Evolutionary conservation across 805 yeast species (phyloP).

Genomic region (Wickerhamomyces chaumierensis): DNA sequence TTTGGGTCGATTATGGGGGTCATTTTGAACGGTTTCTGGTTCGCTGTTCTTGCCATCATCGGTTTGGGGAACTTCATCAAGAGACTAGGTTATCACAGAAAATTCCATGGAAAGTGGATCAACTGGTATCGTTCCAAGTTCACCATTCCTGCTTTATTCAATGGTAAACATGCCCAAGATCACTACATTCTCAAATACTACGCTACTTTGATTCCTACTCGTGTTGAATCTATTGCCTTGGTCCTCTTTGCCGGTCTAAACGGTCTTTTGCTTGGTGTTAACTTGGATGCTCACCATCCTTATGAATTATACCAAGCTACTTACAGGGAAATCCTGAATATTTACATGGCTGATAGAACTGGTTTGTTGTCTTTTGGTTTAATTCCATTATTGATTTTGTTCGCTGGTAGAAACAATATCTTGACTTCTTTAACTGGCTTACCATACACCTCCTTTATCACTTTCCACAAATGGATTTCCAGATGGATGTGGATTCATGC

Average conservation of each 20-base stretch:
- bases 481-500: constrained; percentile 24
- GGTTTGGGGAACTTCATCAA: constrained; percentile 21
- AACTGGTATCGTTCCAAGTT: constrained; percentile 12
- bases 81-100: constrained; percentile 11
- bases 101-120: constrained; percentile 6
- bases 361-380: constrained; percentile 20
- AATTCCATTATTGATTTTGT: constrained; percentile 45
- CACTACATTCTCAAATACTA: constrained; percentile 1
- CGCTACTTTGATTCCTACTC: constrained; percentile 14
- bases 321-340: constrained; percentile 2
- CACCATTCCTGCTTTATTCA: constrained; percentile 14
- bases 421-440: constrained; percentile 51
- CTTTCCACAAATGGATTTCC: constrained; percentile 56
- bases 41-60: constrained; percentile 25
- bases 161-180: constrained; percentile 9
- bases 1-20: constrained; percentile 15
- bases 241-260: constrained; percentile 22
- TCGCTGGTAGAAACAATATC: constrained; percentile 66
- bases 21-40: constrained; percentile 28
- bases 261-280: constrained; percentile 5
- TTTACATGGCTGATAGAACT: constrained; percentile 14
- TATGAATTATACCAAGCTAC: constrained; percentile 3
- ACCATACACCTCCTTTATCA: constrained; percentile 48
- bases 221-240: constrained; percentile 20
- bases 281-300: constrained; percentile 4